Evolutionary conservation across 2,329 filamentous ascomycete genomes (phyloP).

Genomic region (Colletotrichum camelliae): DNA sequence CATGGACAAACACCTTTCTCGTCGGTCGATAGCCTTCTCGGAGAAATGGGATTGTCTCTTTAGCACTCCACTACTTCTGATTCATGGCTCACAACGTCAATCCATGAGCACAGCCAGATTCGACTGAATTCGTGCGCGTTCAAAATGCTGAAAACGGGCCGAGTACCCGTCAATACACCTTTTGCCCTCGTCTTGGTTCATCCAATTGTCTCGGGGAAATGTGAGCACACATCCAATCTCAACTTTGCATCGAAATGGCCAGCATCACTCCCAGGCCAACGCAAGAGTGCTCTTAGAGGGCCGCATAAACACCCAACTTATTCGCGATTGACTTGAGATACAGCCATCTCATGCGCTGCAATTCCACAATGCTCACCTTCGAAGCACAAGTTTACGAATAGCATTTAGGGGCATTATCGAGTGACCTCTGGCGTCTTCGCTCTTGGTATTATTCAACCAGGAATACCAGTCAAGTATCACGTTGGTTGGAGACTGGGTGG

Average conservation of each 20-base stretch:
- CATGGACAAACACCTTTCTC: accelerated
- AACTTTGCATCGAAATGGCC: not conserved
- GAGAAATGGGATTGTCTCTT: not conserved
- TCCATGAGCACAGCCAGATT: accelerated
- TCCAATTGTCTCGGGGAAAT: not conserved
- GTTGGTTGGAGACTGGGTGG: not conserved
- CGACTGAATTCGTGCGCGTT: not conserved
- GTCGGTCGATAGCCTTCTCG: not conserved
- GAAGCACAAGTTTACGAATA: no score
- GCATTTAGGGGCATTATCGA: no score
- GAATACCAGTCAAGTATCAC: no score
- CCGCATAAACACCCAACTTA: accelerated
- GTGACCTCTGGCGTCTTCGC: no score
- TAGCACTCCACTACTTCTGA: accelerated
- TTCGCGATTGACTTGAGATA: not conserved
- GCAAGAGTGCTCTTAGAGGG: not conserved
- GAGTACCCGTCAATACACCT: not conserved
- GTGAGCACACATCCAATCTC: not conserved
- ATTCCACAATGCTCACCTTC: not conserved
- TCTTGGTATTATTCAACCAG: no score
- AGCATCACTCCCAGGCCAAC: not conserved
- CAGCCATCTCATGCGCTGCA: not conserved
- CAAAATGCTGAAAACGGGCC: not conserved
- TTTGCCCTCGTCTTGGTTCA: not conserved
- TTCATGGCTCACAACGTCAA: not conserved